Conservation (phyloP, 2,329 filamentous ascomycete species). For the Calonectria hawksworthii region DNA sequence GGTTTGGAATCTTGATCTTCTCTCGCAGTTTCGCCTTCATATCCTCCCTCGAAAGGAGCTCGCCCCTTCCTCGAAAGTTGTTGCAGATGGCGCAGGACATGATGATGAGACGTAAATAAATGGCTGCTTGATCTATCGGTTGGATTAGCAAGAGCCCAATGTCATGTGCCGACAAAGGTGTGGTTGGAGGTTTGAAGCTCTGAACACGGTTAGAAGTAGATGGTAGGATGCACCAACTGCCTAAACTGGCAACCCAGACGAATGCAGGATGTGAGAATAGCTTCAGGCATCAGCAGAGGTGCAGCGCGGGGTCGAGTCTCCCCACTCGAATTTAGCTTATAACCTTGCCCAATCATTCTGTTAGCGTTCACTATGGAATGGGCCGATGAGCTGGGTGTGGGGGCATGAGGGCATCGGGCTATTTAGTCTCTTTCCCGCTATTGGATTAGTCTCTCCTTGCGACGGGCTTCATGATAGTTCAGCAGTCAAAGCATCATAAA, state of each 20-base stretch:
- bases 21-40: neutral
- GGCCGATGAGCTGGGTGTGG: neutral
- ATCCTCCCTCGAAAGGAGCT: neutral
- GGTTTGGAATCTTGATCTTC: neutral
- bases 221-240: neutral
- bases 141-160: neutral
- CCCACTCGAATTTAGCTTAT: neutral
- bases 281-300: neutral
- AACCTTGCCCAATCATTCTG: neutral
- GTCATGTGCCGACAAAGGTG: neutral
- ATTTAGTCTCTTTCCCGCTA: too few relatives aligned
- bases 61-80: neutral
- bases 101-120: neutral
- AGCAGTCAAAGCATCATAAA: neutral
- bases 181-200: neutral
- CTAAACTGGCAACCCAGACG: neutral
- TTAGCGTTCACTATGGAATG: neutral
- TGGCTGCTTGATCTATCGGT: neutral
- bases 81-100: constrained; percentile 1
- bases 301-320: neutral
- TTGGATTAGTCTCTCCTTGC: neutral
- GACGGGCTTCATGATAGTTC: too few relatives aligned
- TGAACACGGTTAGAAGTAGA: neutral
- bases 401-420: neutral
- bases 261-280: neutral